These are phyloP conservation scores for Exophiala mesophila DNA, from an alignment of 2,329 filamentous ascomycete genomes.

Conservation along the genomic window DNA sequence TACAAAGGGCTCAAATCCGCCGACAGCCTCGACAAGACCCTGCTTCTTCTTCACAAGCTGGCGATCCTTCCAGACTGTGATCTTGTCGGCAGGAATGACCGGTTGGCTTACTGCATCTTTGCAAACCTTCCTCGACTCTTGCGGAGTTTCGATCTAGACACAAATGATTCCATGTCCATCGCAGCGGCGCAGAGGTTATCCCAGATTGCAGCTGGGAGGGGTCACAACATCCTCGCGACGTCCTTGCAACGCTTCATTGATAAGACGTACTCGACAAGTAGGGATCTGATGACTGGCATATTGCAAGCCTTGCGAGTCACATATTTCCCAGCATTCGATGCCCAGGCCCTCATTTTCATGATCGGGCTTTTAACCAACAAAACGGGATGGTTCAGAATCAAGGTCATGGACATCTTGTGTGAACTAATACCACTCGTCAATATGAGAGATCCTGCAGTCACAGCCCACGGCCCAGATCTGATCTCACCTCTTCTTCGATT, in stretches of 20 bases:
- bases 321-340: constrained; percentile 78
- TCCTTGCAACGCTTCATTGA: constrained; percentile 42
- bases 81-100: constrained; percentile 74
- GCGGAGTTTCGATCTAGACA: constrained; percentile 61
- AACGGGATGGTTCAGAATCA: constrained; percentile 81
- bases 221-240: constrained; percentile 47
- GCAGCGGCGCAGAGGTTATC: constrained; percentile 34
- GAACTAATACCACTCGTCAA: constrained; percentile 83
- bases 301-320: constrained; percentile 68
- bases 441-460: constrained; percentile 85
- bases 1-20: constrained; percentile 92
- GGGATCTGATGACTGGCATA: constrained; percentile 71
- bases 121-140: constrained; percentile 89
- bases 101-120: constrained; percentile 78
- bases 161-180: constrained; percentile 7
- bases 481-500: constrained; percentile 88
- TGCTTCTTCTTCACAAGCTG: constrained; percentile 72
- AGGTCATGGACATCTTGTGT: constrained; percentile 86
- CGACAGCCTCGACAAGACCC: constrained; percentile 69
- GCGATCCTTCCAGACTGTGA: constrained; percentile 72
- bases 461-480: constrained; percentile 85
- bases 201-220: constrained; percentile 67
- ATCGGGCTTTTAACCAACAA: constrained; percentile 89
- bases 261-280: constrained; percentile 60
- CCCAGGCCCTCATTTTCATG: constrained; percentile 79